These are phyloP conservation scores for Agarophyton chilense DNA, from an alignment of 23 red algal species.

Conservation along the genomic window DNA sequence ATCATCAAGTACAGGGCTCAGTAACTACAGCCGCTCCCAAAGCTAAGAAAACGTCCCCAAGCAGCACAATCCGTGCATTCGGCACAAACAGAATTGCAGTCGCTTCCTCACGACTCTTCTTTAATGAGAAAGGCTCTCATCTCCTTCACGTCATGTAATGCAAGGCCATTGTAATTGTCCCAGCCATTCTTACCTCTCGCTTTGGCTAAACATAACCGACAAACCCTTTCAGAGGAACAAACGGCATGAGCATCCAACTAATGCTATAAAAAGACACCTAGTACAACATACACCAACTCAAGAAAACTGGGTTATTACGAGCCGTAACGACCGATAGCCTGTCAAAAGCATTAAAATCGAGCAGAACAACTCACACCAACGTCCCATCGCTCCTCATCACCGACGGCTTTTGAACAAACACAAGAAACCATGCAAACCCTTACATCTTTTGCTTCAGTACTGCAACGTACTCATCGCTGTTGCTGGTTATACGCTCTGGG, in stretches of 20 bases:
- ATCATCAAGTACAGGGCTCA: too few relatives aligned
- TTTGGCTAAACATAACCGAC: neutral
- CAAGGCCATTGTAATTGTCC: constrained; percentile 10
- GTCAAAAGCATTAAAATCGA: constrained; percentile 33
- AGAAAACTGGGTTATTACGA: constrained; percentile 13
- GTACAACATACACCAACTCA: constrained; percentile 11
- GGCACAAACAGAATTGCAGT: constrained; percentile 35
- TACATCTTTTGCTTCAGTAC: constrained; percentile 7
- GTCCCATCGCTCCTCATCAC: constrained; percentile 6
- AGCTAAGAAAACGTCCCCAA: too few relatives aligned
- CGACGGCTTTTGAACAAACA: constrained; percentile 10
- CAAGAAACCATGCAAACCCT: constrained; percentile 28
- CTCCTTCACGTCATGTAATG: constrained; percentile 27
- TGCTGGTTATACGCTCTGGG: constrained; percentile 54
- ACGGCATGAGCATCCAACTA: constrained; percentile 2
- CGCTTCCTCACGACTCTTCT: constrained; percentile 35
- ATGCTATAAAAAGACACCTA: constrained; percentile 28
- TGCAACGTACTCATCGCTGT: constrained; percentile 32
- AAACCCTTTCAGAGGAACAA: neutral
- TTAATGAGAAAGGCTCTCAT: constrained; percentile 42
- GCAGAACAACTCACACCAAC: neutral
- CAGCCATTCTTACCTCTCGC: constrained; percentile 25
- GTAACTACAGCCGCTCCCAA: too few relatives aligned
- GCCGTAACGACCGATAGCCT: constrained; percentile 14
- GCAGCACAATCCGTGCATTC: neutral